Evolutionary conservation across 2,329 filamentous ascomycete species (phyloP).

Genomic region (Fusarium papillatum): DNA sequence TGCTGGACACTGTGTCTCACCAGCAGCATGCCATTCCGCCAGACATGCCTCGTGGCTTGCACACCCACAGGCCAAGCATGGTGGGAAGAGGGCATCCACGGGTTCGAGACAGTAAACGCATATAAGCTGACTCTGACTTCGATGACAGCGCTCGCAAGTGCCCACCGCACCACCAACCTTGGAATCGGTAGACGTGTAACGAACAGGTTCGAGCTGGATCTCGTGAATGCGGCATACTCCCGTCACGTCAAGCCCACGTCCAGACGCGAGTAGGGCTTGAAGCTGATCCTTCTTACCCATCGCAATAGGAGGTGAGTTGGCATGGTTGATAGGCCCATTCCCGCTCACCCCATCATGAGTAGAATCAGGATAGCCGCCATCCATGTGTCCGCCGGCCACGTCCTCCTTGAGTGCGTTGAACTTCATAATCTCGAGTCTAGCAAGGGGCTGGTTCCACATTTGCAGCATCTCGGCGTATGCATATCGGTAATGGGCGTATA

Average conservation of each 20-base stretch:
- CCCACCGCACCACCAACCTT: constrained; percentile 62
- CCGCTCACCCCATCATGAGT: constrained; percentile 55
- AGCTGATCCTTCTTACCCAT: constrained; percentile 69
- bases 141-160: constrained; percentile 65
- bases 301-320: constrained; percentile 64
- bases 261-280: constrained; percentile 63
- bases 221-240: constrained; percentile 75
- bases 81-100: constrained; percentile 70
- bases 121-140: constrained; percentile 67
- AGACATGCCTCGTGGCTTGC: constrained; percentile 71
- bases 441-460: constrained; percentile 74
- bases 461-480: constrained; percentile 78
- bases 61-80: constrained; percentile 75
- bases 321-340: constrained; percentile 51
- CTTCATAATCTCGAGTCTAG: constrained; percentile 76
- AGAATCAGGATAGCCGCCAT: constrained; percentile 52
- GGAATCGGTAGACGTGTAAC: constrained; percentile 58
- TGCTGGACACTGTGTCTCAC: constrained; percentile 70
- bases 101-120: constrained; percentile 76
- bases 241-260: constrained; percentile 72
- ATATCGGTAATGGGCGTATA: constrained; percentile 73
- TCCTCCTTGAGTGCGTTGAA: constrained; percentile 74
- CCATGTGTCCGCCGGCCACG: constrained; percentile 42
- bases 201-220: constrained; percentile 70
- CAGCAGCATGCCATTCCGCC: constrained; percentile 69